Conservation (phyloP, 78 protist genomes). For the slime mould (Dictyostelium discoideum) region dicty_2.7 NC_007088.5:7407001-7407500, state of each 20-base stretch:
- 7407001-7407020: neutral
- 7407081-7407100: constrained; percentile 5
- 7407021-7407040: neutral
- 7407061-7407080: neutral
- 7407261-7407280: constrained; percentile 68
- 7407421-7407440: constrained; percentile 76
- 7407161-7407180: neutral
- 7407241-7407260: constrained; percentile 83
- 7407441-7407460: constrained; percentile 82
- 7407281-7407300: constrained; percentile 72
- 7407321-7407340: neutral
- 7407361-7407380: too few relatives aligned
- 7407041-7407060: neutral
- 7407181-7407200: constrained; percentile 50
- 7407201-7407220: constrained; percentile 73
- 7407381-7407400: too few relatives aligned
- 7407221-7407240: constrained; percentile 64
- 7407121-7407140: neutral
- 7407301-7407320: constrained; percentile 42
- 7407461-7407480: constrained; percentile 82
- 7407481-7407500: constrained; percentile 37
- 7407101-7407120: neutral
- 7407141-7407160: neutral
- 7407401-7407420: constrained; percentile 70
- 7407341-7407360: too few relatives aligned